Evolutionary conservation across 495 filamentous ascomycete species (phyloP).

Genomic region (Neurospora sp.): DNA sequence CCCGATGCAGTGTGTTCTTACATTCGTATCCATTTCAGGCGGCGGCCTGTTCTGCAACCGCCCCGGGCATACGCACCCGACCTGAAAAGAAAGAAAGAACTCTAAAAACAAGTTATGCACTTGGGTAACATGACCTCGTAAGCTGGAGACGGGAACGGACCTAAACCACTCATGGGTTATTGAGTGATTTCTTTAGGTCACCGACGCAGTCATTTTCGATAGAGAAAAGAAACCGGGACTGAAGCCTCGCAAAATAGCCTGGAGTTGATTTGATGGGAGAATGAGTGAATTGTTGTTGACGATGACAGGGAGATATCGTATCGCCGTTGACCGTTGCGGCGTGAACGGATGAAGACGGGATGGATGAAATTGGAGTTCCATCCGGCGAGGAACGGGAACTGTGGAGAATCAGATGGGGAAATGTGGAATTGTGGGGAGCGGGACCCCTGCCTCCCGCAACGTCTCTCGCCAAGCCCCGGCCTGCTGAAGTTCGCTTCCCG

Average conservation of each 20-base stretch:
- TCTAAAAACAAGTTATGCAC: neutral
- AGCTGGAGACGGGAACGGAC: neutral
- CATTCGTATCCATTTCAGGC: neutral
- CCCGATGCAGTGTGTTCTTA: neutral
- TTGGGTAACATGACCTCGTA: neutral
- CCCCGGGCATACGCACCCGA: neutral
- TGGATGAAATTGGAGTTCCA: neutral
- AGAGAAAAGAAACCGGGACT: neutral
- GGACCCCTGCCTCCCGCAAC: neutral
- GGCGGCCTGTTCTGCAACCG: neutral
- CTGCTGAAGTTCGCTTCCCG: neutral
- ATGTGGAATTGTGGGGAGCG: neutral
- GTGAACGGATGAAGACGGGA: neutral
- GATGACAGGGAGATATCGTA: neutral
- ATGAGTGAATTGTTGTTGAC: neutral
- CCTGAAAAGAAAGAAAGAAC: neutral
- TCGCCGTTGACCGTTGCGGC: neutral
- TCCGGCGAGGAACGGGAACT: neutral
- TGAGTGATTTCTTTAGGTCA: neutral
- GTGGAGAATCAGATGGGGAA: neutral
- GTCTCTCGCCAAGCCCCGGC: neutral
- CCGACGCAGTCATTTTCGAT: neutral
- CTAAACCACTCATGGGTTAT: neutral
- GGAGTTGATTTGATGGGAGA: neutral
- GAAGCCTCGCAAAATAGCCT: neutral